Evolutionary conservation across 2,329 filamentous ascomycete genomes (phyloP), one percentile per base, ranked within the genome.

Genomic region (Cladosporium halotolerans): DNA sequence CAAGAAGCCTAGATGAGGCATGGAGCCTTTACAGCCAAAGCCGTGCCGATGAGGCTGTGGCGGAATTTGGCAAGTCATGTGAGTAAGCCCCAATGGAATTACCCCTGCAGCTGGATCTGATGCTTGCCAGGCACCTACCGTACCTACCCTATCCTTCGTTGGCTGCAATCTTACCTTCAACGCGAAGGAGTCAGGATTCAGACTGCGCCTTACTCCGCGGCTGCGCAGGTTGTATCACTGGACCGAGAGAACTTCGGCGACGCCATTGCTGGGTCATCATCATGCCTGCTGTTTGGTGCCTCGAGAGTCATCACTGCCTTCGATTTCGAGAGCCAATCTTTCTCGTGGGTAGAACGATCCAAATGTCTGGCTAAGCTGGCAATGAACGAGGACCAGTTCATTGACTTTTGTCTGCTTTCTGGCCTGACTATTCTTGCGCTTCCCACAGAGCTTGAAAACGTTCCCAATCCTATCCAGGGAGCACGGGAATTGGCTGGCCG

Each of bases 11-110:
- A 32, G 60, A 65, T n/a, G 62, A 85, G 54, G 93, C 92, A 3
- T 99, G 93, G 92, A 80, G 82, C 3, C 74, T 95, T 44, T 99
- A 99, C 71, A 86, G 90, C 64, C 81, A 85, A 58, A 84, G 88
- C 51, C 79, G 89, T 62, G 88, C 90, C 11, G 82, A 87, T 59
- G 80, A 86, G 60, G 90, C 93, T 13, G 92, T 97, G 6, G 76
- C 80, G 54, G 85, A 86, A n/a, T 97, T 97, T 73, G 90, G 90
- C 58, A 85, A 85, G 66, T 86, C 86, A 62, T 85, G 89, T 90
- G 79, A 52, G 66, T 60, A 39, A 16, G 23, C 9, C 32, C 6
- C 10, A 10, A 14, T n/a, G 2, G 19, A 14, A 8, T 13, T 11
- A 7, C 4, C 11, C 6, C 16, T 7, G 16, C 18, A 33, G 16